Base-by-base conservation (phyloP, 2,329 filamentous ascomycete genomes). In the Arthroderma uncinatum region DNA sequence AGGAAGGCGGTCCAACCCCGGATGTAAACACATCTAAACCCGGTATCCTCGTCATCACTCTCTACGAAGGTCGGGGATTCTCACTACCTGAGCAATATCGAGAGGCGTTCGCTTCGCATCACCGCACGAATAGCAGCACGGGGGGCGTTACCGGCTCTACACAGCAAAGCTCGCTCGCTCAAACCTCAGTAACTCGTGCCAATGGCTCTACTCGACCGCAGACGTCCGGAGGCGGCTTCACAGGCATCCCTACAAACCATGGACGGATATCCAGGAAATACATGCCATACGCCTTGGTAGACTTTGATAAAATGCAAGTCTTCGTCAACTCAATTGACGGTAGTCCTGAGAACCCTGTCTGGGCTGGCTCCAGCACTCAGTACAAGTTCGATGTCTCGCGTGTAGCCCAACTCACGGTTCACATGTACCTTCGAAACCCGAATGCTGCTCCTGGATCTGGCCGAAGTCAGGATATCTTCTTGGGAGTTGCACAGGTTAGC, bases 341-440 rank as follows among this genome's bases (percentile, higher is more conserved):
- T 58, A 91, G 83, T 50, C 92, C 93, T 8, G 90, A 96, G 73
- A 94, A 94, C 70, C 93, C 93, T 0, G 77, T 96, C 0, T 98
- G 93, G 90, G 91, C 92, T 2, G 93, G 93, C 61, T 89, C 91
- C 69, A 97, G 92, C 73, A 98, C 93, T n/a, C 89, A 95, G 67
- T 98, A 96, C 81, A 98, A 98, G 75, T 98, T 98, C 72, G 93
- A 98, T 78, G 93, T 98, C 60, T 97, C 93, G 57, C 82, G 93
- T 67, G 87, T 90, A 55, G 95, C 91, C 1, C 92, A 97, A 66
- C 78, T 98, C 59, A 88, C 84, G 60, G 84, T 97, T 25, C 92
- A 95, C 64, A 78, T 98, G 42, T 98, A 96, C 73, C 85, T 98
- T 70, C 86, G 93, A 64, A 97, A 98, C 69, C 93, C 93, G 34